Evolutionary conservation across 1,284 basidiomycete genomes (phyloP), one percentile per base, ranked within the genome.

Genomic region (Hypsizygus ulmarius): DNA sequence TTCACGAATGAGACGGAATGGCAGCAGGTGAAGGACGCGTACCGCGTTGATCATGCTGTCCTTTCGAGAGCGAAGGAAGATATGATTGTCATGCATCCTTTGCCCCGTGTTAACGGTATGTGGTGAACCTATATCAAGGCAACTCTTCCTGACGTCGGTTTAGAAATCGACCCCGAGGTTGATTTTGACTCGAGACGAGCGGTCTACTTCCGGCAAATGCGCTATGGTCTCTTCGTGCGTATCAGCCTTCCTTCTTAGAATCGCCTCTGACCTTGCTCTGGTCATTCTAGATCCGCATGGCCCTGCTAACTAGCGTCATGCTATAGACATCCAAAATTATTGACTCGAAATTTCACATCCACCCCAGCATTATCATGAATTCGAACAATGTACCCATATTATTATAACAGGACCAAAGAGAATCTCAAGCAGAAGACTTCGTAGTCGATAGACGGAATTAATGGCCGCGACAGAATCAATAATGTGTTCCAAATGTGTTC

Each of bases 121-220:
- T 68, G 16, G 25, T 42, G 19, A 29, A 18, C n/a, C 8, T 39
- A 4, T 43, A 35, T 7, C 37, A 30, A 32, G 19, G 39, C 28
- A 16, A 21, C 37, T 37, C 2, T 21, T 43, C 44, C 29, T 52
- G 8, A 43, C 41, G 19, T 43, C 19, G 27, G 43, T 43, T 1
- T 61, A 86, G 93, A 99, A 87, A 96, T 99, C 59, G 94, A 97
- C 65, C 91, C 94, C 5, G 95, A 98, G 66, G 94, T 99, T 45
- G 97, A 99, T 71, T 98, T 97, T 61, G 96, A 99, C 68, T 89
- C 84, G 10, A 82, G 90, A 39, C 81, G 95, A 10, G 96, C 95
- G 1, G 95, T 94, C 27, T 99, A 97, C 74, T 97, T 98, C 87
- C 84, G 97, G 41, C 95, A 98, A 67, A 97, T 98, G 94, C 87